Base-by-base conservation (phyloP, 495 filamentous ascomycete species). In the Neurospora terricola region DNA sequence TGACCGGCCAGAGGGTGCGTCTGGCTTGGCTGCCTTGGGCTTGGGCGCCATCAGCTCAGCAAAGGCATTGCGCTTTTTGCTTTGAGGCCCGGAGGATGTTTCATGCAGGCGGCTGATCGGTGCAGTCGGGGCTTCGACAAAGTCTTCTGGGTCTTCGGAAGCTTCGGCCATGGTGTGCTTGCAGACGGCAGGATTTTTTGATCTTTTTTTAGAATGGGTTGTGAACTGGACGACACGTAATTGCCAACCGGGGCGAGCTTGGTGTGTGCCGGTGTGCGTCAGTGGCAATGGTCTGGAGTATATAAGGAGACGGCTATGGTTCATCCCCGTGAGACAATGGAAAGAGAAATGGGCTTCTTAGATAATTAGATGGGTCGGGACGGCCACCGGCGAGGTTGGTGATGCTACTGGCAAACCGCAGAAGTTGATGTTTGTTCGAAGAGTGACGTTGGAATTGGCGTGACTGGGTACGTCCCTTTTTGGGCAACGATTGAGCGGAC, bases 41-140 rank as follows among this genome's bases (percentile, higher is more conserved):
- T 90, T 89, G 12, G 87, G 85, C 5, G 86, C 82, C 86, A 94
- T 91, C 71, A 96, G 87, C 73, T 91, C 89, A 75, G 89, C 81
- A 81, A 94, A 81, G 18, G 80, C 80, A 45, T 81, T 78, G 36
- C 76, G 75, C 38, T 72, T 74, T 72, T 77, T 71, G 18, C 54
- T 66, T 34, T 18, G 73, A 18, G 62, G 21, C 16, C 40, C 34
- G 18, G 39, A 36, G 23, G 72, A 7, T 38, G 30, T 39, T 12
- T 39, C 37, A 30, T 75, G 66, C 30, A 54, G 2, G 66, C 34
- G 34, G 16, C 54, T 69, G 4, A 37, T 23, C 4, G 14, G 21
- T 38, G 34, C 45, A 34, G 90, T 73, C 16, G 23, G 10, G 5
- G 36, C 27, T 10, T 70, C 34, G 69, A 18, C 27, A n/a, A 73